Base-by-base conservation (phyloP, 371 early-diverging fungal species). In the Lichtheimia ornata region DNA sequence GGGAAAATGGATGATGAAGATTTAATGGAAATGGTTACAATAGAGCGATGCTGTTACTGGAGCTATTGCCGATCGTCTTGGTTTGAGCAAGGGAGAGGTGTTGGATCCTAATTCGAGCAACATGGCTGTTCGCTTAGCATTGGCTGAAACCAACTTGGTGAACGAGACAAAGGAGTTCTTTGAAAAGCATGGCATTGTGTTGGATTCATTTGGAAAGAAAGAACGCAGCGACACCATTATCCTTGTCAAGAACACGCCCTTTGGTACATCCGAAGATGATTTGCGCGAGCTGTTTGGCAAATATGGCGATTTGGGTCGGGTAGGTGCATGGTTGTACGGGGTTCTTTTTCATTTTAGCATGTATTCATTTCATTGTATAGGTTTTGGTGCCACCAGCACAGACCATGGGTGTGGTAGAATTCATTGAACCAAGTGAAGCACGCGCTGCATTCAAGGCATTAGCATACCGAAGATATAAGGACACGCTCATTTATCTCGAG, bases 111-210 rank as follows among this genome's bases (percentile, higher is more conserved):
- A 87, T 24, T 83, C 91, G 15, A 92, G 92, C 28, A 95, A 96
- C 71, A 84, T 94, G 77, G 96, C 97, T 20, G 96, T 96, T 3
- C 86, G 96, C 25, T 77, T 97, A 53, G 97, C 98, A 0, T 82
- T 97, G 43, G 98, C 98, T 15, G 98, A 98, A 76, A 97, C 98
- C 0, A 91, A 97, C 64, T 88, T 98, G 53, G 88, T 97, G 54
- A 85, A 83, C 70, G 97, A 97, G 68, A 97, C 97, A 15, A 97
- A 97, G 70, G 74, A 86, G 50, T 97, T 87, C 65, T 85, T 98
- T 64, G 91, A 93, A 67, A 83, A 90, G 63, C 88, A 94, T 53
- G 97, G 97, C 18, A 88, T 97, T 56, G 70, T 76, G 13, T 73
- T 96, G 28, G 88, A 90, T 55, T 75, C 88, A 1, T 96, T 95